Evolutionary conservation across 257 asterid genomes (phyloP).

Genomic region (Solanum pennellii): DNA sequence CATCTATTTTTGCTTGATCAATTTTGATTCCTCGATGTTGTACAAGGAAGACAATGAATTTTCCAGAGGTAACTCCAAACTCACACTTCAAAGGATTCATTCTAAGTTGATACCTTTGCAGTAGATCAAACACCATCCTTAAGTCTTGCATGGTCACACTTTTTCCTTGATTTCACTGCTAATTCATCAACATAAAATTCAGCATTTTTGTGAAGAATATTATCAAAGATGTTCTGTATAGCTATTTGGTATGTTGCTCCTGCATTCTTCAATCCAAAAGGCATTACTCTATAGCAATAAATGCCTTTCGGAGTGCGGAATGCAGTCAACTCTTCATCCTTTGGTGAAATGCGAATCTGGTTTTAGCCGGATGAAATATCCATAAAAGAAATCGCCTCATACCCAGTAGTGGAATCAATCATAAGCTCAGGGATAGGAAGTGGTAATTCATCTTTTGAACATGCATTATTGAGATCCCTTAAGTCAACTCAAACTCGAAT

Average conservation of each 20-base stretch:
- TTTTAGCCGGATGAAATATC: background rate
- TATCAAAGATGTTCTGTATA: background rate
- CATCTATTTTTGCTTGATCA: too few species aligned
- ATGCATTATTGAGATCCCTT: background rate
- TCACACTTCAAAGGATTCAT: too few species aligned
- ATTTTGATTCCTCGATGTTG: too few species aligned
- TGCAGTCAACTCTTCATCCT: background rate
- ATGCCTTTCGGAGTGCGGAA: background rate
- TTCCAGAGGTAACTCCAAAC: too few species aligned
- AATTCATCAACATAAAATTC: too few species aligned
- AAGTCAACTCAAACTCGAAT: background rate
- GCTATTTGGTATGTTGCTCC: background rate
- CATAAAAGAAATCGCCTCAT: background rate
- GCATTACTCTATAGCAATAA: background rate
- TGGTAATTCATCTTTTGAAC: background rate
- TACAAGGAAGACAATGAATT: too few species aligned
- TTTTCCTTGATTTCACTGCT: background rate
- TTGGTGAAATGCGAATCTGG: background rate
- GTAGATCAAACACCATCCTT: too few species aligned
- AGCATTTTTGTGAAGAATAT: background rate
- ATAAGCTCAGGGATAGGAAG: background rate
- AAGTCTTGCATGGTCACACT: too few species aligned
- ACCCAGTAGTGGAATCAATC: background rate
- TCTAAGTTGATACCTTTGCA: too few species aligned
- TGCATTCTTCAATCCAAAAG: background rate